These are phyloP conservation scores for Talaromyces albobiverticillius DNA, from an alignment of 2,329 filamentous ascomycete species.

Conservation along the genomic window DNA sequence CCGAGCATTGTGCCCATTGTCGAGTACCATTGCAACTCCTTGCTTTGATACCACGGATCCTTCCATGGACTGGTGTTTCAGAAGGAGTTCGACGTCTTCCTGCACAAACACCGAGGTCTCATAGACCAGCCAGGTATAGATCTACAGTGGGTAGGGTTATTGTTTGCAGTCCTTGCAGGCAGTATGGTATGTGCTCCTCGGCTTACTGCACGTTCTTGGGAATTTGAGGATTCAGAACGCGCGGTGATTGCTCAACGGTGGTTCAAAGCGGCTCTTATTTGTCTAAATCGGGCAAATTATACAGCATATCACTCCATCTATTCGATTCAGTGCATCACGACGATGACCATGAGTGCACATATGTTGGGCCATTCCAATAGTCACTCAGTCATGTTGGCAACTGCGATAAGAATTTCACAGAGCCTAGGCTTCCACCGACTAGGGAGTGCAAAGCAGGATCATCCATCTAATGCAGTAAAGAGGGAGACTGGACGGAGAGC, in stretches of 20 bases:
- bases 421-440: conserved; percentile 47
- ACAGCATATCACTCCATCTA: conserved; percentile 43
- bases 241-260: conserved; percentile 42
- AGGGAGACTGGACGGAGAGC: conserved; percentile 38
- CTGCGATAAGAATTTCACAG: conserved; percentile 48
- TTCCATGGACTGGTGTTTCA: conserved; percentile 39
- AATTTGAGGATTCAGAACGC: conserved; percentile 43
- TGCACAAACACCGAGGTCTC: conserved; percentile 28
- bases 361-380: conserved; percentile 49
- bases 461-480: conserved; percentile 20
- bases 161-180: conserved; percentile 45
- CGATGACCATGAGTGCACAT: conserved; percentile 50
- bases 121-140: conserved; percentile 33
- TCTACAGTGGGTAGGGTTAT: conserved; percentile 47
- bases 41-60: conserved; percentile 41
- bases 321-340: conserved; percentile 47
- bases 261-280: conserved; percentile 46
- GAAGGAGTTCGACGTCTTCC: conserved; percentile 29
- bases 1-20: conserved; percentile 21
- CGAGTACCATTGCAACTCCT: conserved; percentile 37
- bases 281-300: conserved; percentile 47
- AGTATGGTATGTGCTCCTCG: conserved; percentile 43
- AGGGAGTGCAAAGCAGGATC: conserved; percentile 18
- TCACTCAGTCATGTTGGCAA: conserved; percentile 45
- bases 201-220: conserved; percentile 39